phyloP scores from a whole-genome alignment of 192 early-diverging fungal genomes.

The Backusella parvicylindrica region DNA sequence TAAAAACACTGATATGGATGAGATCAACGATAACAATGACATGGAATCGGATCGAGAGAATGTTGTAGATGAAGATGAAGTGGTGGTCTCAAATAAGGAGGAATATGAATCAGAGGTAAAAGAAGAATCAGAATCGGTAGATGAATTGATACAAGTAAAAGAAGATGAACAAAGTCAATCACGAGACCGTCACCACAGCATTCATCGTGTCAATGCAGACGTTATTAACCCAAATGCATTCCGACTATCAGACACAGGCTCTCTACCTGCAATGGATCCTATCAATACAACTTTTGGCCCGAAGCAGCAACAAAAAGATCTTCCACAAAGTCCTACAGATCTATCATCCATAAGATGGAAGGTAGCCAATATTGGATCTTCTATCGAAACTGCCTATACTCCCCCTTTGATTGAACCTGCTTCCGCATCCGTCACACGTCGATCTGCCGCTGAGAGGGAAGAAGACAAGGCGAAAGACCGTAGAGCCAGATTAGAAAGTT shows the following conservation, averaged over 20 bases:
- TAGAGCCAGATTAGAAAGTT: background rate
- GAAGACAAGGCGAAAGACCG: background rate
- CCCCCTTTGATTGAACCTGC: background rate
- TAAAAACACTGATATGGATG: background rate
- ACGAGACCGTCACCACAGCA: background rate
- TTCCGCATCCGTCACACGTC: background rate
- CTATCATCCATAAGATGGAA: constrained; percentile 11
- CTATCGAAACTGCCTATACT: constrained; percentile 12
- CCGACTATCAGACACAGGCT: constrained; percentile 2
- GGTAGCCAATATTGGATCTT: constrained; percentile 6
- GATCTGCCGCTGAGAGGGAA: background rate
- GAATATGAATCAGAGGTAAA: background rate
- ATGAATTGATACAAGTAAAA: background rate
- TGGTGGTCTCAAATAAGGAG: background rate
- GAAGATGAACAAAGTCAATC: background rate
- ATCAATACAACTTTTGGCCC: background rate
- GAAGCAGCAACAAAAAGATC: background rate
- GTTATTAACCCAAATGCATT: background rate
- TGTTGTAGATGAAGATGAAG: background rate
- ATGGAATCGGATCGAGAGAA: background rate
- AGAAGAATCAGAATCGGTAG: background rate
- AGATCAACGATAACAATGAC: background rate
- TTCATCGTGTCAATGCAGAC: background rate
- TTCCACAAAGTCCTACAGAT: background rate
- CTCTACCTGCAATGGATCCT: background rate